These are phyloP conservation scores for Dactylellina sp. DNA, from an alignment of 2,329 filamentous ascomycete genomes.

Conservation along the genomic window DNA sequence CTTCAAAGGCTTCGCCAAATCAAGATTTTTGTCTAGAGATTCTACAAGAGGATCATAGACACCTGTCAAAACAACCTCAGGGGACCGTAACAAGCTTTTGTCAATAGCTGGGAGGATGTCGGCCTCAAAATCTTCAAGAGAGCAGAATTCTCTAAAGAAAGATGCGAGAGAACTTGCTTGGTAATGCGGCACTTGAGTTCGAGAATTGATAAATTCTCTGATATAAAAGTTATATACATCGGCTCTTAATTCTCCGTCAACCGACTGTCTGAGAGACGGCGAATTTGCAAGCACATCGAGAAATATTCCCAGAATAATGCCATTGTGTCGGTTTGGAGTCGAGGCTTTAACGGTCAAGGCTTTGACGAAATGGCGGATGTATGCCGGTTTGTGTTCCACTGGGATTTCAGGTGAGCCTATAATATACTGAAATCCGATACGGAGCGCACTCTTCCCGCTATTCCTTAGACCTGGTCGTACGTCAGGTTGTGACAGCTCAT, in stretches of 20 bases:
- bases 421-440: slow-evolving; percentile 39
- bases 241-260: slow-evolving; percentile 74
- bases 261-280: slow-evolving; percentile 70
- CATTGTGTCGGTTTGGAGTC: slow-evolving; percentile 75
- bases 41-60: slow-evolving; percentile 79
- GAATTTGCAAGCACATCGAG: slow-evolving; percentile 86
- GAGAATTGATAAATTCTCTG: slow-evolving; percentile 85
- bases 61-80: slow-evolving; percentile 86
- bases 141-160: slow-evolving; percentile 83
- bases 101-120: slow-evolving; percentile 85
- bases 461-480: slow-evolving; percentile 46
- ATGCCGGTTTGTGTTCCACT: slow-evolving; percentile 67
- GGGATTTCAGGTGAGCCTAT: slow-evolving; percentile 35
- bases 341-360: slow-evolving; percentile 76
- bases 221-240: slow-evolving; percentile 84
- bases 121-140: slow-evolving; percentile 77
- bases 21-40: slow-evolving; percentile 76
- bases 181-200: slow-evolving; percentile 76
- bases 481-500: slow-evolving; percentile 63
- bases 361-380: slow-evolving; percentile 73
- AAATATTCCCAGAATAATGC: slow-evolving; percentile 83
- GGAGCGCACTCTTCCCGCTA: slow-evolving; percentile 28
- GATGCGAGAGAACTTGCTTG: slow-evolving; percentile 79
- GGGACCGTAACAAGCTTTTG: slow-evolving; percentile 86
- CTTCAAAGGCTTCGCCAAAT: slow-evolving; percentile 80